phyloP scores from a whole-genome alignment of 139 green algal species.

The Dunaliella primolecta region DNA sequence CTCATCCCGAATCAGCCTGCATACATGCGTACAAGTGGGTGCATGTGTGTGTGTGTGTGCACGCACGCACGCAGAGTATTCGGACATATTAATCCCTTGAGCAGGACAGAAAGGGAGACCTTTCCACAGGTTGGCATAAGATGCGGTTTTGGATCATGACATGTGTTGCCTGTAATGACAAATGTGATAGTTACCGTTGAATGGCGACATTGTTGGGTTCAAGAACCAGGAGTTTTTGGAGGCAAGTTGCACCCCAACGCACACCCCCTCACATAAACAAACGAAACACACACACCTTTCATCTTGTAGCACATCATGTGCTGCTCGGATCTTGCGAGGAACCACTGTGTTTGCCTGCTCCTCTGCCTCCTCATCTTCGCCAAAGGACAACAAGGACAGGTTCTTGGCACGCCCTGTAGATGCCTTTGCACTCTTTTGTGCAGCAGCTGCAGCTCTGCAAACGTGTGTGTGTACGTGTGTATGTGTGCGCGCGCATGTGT shows the following conservation, averaged over 20 bases:
- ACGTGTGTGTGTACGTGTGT: not conserved
- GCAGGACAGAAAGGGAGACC: too few relatives aligned
- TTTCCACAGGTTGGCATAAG: too few relatives aligned
- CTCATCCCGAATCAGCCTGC: constrained; percentile 37
- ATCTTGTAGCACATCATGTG: constrained; percentile 69
- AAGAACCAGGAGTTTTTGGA: too few relatives aligned
- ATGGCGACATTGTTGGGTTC: too few relatives aligned
- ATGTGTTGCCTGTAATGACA: too few relatives aligned
- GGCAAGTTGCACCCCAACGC: not conserved
- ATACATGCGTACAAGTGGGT: not conserved
- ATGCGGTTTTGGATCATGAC: too few relatives aligned
- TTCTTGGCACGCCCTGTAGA: constrained; percentile 62
- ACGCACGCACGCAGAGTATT: not conserved
- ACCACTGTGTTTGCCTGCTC: constrained; percentile 15
- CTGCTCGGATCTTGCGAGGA: constrained; percentile 50
- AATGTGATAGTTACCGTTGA: too few relatives aligned
- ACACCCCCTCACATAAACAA: not conserved
- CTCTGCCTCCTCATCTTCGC: constrained; percentile 54
- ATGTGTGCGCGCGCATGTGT: not conserved
- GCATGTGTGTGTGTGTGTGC: not conserved
- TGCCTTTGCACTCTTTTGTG: not conserved
- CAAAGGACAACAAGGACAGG: constrained; percentile 86
- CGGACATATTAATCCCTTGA: too few relatives aligned
- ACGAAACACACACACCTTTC: constrained; percentile 16
- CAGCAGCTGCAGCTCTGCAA: not conserved